These are phyloP conservation scores for Candida labiduridarum DNA, from an alignment of 1,139 yeast species.

Conservation along the genomic window DNA sequence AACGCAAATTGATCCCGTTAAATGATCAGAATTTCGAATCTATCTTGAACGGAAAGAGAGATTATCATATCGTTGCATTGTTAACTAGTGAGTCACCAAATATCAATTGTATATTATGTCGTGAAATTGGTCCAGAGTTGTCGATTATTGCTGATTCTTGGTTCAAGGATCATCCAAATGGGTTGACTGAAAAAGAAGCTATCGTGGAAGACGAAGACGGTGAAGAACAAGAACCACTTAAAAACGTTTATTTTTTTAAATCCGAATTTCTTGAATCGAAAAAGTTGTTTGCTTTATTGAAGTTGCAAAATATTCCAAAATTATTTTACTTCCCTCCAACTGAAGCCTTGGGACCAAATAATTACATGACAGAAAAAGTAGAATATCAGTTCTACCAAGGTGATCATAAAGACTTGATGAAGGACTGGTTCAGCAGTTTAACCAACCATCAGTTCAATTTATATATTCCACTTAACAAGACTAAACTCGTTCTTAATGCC, in stretches of 20 bases:
- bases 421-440: conserved; percentile 35
- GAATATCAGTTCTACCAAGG: conserved; percentile 57
- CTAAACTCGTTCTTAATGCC: conserved; percentile 53
- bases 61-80: conserved; percentile 64
- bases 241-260: conserved; percentile 64
- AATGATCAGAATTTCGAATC: conserved; percentile 63
- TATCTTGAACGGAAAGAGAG: conserved; percentile 68
- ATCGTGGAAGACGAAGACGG: conserved; percentile 31
- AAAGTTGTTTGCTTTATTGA: conserved; percentile 55
- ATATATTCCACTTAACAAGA: conserved; percentile 57
- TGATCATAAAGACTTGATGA: conserved; percentile 48
- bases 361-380: conserved; percentile 37
- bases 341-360: conserved; percentile 28
- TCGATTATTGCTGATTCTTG: conserved; percentile 60
- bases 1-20: conserved; percentile 34
- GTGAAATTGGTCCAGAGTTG: conserved; percentile 68
- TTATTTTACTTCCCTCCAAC: conserved; percentile 67
- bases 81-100: conserved; percentile 75
- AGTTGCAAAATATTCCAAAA: conserved; percentile 79
- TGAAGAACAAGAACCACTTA: conserved; percentile 15
- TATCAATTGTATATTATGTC: conserved; percentile 78
- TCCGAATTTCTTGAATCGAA: conserved; percentile 69
- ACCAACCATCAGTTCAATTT: conserved; percentile 51
- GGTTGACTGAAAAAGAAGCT: conserved; percentile 31
- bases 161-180: conserved; percentile 46